A percentile compares a stretch with the other conserved stretches of the same genome.
phyloP scores from a whole-genome alignment of 768 basidiomycete genomes.

The Macrocybe gigantea region DNA sequence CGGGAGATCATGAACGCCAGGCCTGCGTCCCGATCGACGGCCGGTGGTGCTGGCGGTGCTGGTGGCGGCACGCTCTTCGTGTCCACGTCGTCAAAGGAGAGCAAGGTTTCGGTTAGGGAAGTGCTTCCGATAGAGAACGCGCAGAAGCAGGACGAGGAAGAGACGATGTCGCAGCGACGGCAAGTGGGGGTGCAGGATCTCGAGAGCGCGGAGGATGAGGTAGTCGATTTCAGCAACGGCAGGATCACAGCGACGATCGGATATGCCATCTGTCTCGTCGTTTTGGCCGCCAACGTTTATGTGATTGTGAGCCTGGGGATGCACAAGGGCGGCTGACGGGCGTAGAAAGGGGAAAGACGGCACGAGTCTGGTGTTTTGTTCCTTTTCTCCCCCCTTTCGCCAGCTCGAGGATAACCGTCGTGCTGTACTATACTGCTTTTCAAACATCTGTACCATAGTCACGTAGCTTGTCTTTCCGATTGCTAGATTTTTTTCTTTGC shows the following conservation, averaged over 20 bases:
- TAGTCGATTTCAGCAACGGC: constrained; percentile 62
- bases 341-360: too few relatives aligned
- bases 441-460: too few relatives aligned
- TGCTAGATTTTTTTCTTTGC: too few relatives aligned
- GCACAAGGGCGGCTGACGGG: too few relatives aligned
- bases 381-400: too few relatives aligned
- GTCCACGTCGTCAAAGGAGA: background rate
- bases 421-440: too few relatives aligned
- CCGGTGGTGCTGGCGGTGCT: constrained; percentile 31
- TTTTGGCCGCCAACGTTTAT: constrained; percentile 71
- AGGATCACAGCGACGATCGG: constrained; percentile 45
- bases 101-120: background rate
- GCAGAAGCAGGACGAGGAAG: constrained; percentile 3
- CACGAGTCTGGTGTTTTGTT: too few relatives aligned
- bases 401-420: too few relatives aligned
- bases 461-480: too few relatives aligned
- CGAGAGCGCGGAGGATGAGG: constrained; percentile 24
- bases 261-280: constrained; percentile 54
- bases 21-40: constrained; percentile 41
- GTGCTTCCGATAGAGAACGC: background rate
- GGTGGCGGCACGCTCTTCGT: constrained; percentile 2
- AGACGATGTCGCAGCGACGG: background rate
- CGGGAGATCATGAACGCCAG: constrained; percentile 52
- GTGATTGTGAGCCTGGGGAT: constrained; percentile 55
- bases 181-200: constrained; percentile 10